phyloP scores from a whole-genome alignment of 176 grass and related monocot species.

The Secale cereale region DNA sequence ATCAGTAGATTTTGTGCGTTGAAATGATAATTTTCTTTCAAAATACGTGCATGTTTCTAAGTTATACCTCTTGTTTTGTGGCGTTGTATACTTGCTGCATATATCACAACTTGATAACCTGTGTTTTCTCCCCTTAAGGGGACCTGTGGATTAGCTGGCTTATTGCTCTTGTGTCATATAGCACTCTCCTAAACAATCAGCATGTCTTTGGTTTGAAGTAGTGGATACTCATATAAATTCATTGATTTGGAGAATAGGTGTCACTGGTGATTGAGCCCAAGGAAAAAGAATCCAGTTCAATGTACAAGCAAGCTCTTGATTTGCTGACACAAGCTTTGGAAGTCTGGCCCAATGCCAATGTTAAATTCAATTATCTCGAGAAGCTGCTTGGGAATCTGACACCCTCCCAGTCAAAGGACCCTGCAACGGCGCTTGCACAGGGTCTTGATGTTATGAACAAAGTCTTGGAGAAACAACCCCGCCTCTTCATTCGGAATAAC shows the following conservation, averaged over 20 bases:
- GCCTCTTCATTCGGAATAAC: conserved; percentile 95
- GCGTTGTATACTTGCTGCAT: neutral
- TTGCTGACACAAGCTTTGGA: conserved; percentile 90
- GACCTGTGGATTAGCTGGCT: neutral
- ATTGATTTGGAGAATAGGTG: conserved; percentile 56
- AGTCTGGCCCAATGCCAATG: conserved; percentile 99
- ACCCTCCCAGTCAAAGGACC: conserved; percentile 91
- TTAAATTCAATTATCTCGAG: conserved; percentile 99
- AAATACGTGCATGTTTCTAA: neutral
- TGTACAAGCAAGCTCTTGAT: conserved; percentile 98
- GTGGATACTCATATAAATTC: conserved; percentile 7
- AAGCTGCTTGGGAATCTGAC: conserved; percentile 89
- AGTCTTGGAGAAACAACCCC: conserved; percentile 96
- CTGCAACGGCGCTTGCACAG: conserved; percentile 85
- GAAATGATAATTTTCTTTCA: neutral
- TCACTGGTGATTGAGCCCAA: conserved; percentile 94
- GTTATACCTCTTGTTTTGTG: neutral
- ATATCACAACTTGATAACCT: neutral
- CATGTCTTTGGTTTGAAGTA: conserved; percentile 5
- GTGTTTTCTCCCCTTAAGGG: neutral
- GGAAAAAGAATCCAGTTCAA: conserved; percentile 91
- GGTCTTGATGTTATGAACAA: conserved; percentile 99
- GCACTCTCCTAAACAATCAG: neutral
- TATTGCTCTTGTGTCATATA: neutral
- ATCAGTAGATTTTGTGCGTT: neutral